Conservation (phyloP, 306 rosid species). For the Spatholobus suberectus region DNA sequence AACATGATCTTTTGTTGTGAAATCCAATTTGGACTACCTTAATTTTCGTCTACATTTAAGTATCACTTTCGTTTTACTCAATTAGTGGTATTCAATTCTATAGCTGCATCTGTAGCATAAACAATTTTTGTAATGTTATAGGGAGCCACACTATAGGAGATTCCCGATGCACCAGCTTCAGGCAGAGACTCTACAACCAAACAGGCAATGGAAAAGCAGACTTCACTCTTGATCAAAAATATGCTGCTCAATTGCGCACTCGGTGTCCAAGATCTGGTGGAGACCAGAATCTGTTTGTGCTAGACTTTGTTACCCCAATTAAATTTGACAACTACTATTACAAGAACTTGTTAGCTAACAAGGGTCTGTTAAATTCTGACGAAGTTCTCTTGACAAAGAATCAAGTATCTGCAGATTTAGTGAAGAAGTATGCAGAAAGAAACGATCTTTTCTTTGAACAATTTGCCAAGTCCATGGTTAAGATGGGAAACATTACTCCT, state of each 20-base stretch:
- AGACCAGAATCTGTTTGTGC: conserved; percentile 79
- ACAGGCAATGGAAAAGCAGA: conserved; percentile 79
- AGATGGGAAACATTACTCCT: conserved; percentile 91
- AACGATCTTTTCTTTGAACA: conserved; percentile 72
- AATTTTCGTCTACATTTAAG: not conserved
- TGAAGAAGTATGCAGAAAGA: conserved; percentile 67
- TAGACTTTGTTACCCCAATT: conserved; percentile 77
- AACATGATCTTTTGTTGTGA: not conserved
- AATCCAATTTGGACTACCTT: not conserved
- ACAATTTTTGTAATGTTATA: conserved; percentile 25
- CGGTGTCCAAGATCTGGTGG: conserved; percentile 89
- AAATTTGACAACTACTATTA: conserved; percentile 87
- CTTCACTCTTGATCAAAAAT: conserved; percentile 63
- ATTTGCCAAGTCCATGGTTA: conserved; percentile 89
- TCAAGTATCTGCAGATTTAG: conserved; percentile 61
- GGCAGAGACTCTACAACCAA: conserved; percentile 96
- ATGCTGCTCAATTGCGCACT: conserved; percentile 64
- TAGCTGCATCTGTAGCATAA: no score
- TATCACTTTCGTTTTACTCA: no score
- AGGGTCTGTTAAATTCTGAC: conserved; percentile 83
- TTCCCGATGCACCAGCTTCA: conserved; percentile 85
- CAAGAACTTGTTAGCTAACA: conserved; percentile 69
- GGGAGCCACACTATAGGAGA: conserved; percentile 97
- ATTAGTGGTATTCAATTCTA: no score
- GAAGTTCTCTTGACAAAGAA: conserved; percentile 74